These are phyloP conservation scores for Geosmithia flava DNA, from an alignment of 2,329 filamentous ascomycete species.

Conservation along the genomic window DNA sequence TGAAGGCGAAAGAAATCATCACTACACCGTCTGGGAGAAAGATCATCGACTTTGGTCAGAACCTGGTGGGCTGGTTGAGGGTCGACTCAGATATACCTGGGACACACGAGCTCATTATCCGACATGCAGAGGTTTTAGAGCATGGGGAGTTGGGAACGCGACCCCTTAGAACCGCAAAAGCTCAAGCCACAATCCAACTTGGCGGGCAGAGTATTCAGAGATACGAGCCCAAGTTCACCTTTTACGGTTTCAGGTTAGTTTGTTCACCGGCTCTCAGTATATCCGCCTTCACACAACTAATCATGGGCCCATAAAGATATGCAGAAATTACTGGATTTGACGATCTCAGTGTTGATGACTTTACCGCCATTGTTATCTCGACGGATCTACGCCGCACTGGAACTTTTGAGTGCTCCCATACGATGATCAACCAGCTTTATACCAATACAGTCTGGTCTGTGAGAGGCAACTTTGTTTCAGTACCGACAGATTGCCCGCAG, in stretches of 20 bases:
- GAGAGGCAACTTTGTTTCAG: conserved; percentile 43
- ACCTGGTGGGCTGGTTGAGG: conserved; percentile 37
- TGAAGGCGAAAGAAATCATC: conserved; percentile 17
- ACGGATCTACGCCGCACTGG: conserved; percentile 38
- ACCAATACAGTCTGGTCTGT: conserved; percentile 43
- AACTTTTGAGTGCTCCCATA: conserved; percentile 37
- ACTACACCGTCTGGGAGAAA: conserved; percentile 26
- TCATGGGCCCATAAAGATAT: too few relatives aligned
- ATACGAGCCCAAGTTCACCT: conserved; percentile 37
- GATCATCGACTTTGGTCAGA: conserved; percentile 43
- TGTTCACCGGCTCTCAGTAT: too few relatives aligned
- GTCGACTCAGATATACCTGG: conserved; percentile 21
- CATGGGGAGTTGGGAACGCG: conserved; percentile 24
- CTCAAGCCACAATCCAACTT: conserved; percentile 23
- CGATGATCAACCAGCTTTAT: conserved; percentile 39
- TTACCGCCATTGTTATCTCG: conserved; percentile 26
- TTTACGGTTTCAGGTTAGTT: conserved; percentile 37
- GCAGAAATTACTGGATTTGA: conserved; percentile 1
- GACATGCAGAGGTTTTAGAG: conserved; percentile 44
- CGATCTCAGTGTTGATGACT: conserved; percentile 2
- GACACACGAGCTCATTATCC: conserved; percentile 29
- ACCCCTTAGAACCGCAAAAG: conserved; percentile 28
- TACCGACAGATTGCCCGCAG: conserved; percentile 47
- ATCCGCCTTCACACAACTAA: too few relatives aligned
- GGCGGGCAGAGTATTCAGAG: conserved; percentile 7